Conservation (phyloP, 2,329 filamentous ascomycete species). For the Alternaria sp. region DNA sequence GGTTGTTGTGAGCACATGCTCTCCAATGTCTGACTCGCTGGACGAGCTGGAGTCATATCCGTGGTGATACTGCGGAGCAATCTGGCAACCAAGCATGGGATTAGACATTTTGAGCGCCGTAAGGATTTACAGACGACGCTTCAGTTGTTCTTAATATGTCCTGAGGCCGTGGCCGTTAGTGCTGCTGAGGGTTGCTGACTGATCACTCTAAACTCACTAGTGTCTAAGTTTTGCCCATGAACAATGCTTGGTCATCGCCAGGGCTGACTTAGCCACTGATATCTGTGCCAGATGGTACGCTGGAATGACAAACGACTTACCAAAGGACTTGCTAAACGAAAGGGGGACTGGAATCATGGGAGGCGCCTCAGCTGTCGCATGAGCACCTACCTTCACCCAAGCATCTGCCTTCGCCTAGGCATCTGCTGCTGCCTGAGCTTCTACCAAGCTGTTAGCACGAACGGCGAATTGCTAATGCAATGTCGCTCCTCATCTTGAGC, state of each 20-base stretch:
- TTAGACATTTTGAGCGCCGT: conserved; percentile 21
- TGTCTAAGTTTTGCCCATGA: neutral
- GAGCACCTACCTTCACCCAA: too few relatives aligned
- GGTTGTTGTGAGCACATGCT: neutral
- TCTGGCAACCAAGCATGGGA: conserved; percentile 36
- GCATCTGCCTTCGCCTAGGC: too few relatives aligned
- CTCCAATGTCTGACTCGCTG: conserved; percentile 18
- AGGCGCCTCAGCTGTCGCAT: neutral
- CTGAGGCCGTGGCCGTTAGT: neutral
- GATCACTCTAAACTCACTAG: neutral
- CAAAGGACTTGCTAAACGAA: neutral
- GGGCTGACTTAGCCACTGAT: neutral
- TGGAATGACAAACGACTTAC: neutral
- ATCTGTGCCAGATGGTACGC: neutral
- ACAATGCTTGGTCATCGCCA: neutral
- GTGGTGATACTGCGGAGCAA: conserved; percentile 35
- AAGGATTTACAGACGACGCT: neutral
- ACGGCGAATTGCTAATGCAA: too few relatives aligned
- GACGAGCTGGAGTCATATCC: conserved; percentile 26
- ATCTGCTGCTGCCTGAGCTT: neutral
- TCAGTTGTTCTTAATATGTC: neutral
- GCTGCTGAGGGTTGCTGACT: neutral
- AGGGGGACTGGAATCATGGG: neutral
- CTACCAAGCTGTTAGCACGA: too few relatives aligned
- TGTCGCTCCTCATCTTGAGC: too few relatives aligned